phyloP scores from a whole-genome alignment of 2,329 filamentous ascomycete species.

The Calycina marina region DNA sequence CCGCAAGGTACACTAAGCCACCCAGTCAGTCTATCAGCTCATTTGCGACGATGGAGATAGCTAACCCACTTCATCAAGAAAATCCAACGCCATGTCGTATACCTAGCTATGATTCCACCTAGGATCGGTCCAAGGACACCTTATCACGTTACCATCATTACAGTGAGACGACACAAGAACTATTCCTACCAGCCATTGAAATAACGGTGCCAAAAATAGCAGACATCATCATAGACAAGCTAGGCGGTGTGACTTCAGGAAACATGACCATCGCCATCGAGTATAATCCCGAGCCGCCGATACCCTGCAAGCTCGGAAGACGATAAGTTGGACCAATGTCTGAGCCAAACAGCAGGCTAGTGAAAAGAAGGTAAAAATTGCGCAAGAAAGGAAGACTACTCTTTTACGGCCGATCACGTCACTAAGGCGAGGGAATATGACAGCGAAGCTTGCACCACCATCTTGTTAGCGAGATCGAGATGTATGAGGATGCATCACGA shows the following conservation, averaged over 20 bases:
- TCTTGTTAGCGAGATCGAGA: neutral
- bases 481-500: neutral
- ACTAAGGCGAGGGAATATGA: neutral
- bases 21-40: neutral
- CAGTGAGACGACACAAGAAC: no score
- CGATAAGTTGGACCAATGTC: conserved; percentile 26
- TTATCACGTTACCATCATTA: no score
- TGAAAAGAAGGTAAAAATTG: conserved; percentile 41
- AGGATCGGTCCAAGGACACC: conserved; percentile 5
- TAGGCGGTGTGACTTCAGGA: conserved; percentile 31
- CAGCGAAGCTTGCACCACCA: neutral
- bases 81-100: conserved; percentile 20
- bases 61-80: conserved; percentile 2
- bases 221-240: conserved; percentile 28
- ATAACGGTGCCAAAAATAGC: conserved; percentile 23
- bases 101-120: conserved; percentile 4
- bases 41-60: neutral
- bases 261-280: conserved; percentile 19
- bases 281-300: conserved; percentile 26
- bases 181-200: conserved; percentile 24
- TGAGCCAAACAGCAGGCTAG: conserved; percentile 35
- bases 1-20: neutral
- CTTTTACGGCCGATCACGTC: neutral
- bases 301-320: conserved; percentile 20
- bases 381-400: conserved; percentile 22